Evolutionary conservation across 805 yeast species (phyloP).

Genomic region (Candida peoriensis): DNA sequence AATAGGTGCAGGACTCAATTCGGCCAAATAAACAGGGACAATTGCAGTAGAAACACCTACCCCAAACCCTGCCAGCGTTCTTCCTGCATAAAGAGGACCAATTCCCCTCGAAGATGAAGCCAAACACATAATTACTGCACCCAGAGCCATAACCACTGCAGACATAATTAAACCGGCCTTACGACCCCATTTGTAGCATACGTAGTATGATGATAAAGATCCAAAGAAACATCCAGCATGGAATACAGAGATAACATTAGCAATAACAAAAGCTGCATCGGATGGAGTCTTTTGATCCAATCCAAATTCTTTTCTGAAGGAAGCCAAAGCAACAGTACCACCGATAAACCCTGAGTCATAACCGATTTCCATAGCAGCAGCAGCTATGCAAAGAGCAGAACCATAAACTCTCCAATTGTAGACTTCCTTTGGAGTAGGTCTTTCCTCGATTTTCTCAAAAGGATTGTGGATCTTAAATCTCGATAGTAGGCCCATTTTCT

Average conservation of each 20-base stretch:
- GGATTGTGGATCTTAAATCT: no score
- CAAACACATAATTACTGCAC: conserved; percentile 38
- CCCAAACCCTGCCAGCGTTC: conserved; percentile 42
- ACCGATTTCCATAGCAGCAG: conserved; percentile 27
- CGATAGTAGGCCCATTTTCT: no score
- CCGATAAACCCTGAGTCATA: conserved; percentile 20
- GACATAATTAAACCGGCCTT: conserved; percentile 12
- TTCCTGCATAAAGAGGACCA: conserved; percentile 46
- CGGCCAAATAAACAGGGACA: conserved; percentile 44
- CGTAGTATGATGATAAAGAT: conserved; percentile 14
- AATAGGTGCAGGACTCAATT: conserved; percentile 38
- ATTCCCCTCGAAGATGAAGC: conserved; percentile 30
- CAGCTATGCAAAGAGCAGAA: conserved; percentile 27
- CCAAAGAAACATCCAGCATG: conserved; percentile 23
- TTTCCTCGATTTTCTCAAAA: no score
- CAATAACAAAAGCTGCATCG: conserved; percentile 2
- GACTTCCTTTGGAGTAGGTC: conserved; percentile 10
- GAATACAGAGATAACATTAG: conserved; percentile 18
- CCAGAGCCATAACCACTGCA: conserved; percentile 25
- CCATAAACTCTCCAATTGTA: conserved; percentile 17
- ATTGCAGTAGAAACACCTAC: conserved; percentile 47
- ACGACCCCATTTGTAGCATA: conserved; percentile 17
- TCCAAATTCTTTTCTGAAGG: conserved; percentile 12
- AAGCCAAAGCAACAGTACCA: conserved; percentile 10
- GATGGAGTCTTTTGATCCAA: conserved; percentile 4